phyloP scores from a whole-genome alignment of 2,329 filamentous ascomycete species.

The Ophiostoma novo-ulmi region DNA sequence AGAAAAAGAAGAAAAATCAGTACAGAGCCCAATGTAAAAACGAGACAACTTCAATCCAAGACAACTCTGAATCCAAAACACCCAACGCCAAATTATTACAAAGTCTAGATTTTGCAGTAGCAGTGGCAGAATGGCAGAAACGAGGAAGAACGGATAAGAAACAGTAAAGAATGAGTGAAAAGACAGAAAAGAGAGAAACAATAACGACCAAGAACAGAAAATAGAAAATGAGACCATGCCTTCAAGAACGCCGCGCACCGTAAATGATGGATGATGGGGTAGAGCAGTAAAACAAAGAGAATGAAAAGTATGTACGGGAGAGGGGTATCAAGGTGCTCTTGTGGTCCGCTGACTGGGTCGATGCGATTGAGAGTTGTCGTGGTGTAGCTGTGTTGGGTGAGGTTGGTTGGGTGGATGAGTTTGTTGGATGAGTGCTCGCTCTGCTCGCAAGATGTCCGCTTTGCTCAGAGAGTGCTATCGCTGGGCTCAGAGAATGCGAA shows the following conservation, averaged over 20 bases:
- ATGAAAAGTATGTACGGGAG: background rate
- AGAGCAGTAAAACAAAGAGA: background rate
- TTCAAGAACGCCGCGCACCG: background rate
- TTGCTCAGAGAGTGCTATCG: background rate
- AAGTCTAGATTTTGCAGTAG: background rate
- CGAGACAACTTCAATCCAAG: background rate
- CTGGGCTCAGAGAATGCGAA: background rate
- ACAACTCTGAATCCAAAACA: background rate
- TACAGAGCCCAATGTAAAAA: background rate
- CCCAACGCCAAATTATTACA: constrained; percentile 5
- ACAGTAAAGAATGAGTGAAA: too few relatives aligned
- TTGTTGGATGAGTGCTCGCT: too few relatives aligned
- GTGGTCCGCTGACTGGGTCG: too few relatives aligned
- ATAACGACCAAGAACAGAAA: background rate
- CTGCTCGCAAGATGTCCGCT: background rate
- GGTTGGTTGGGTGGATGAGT: too few relatives aligned
- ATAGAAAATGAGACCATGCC: background rate
- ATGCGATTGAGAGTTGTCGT: too few relatives aligned
- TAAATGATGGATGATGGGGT: background rate
- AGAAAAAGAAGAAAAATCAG: background rate
- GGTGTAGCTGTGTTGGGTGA: background rate
- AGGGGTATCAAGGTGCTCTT: background rate
- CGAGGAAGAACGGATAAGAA: too few relatives aligned
- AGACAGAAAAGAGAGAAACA: background rate
- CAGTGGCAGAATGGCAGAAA: background rate